A percentile compares a stretch with the other conserved stretches of the same genome.
These are phyloP conservation scores for Senna tora DNA, from an alignment of 306 rosid species.

Conservation along the genomic window DNA sequence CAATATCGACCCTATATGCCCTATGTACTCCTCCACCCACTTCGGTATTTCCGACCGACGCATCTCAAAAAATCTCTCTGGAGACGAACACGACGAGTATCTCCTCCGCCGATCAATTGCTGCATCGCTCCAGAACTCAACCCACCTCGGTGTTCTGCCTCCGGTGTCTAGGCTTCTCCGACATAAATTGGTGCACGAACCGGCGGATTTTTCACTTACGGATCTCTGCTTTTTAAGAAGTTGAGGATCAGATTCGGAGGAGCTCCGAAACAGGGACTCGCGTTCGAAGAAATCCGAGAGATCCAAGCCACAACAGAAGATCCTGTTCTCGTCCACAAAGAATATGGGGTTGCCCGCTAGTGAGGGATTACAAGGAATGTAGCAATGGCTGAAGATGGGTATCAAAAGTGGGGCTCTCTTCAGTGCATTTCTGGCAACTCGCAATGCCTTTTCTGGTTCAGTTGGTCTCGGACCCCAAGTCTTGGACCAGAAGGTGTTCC, in stretches of 20 bases:
- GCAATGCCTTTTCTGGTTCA: conserved; percentile 83
- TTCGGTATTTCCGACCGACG: conserved; percentile 56
- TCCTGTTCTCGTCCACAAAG: conserved; percentile 87
- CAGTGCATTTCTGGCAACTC: conserved; percentile 76
- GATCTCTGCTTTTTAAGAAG: conserved; percentile 74
- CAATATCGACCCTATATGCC: conserved; percentile 74
- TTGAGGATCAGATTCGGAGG: conserved; percentile 58
- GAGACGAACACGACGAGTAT: conserved; percentile 63
- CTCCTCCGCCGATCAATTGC: conserved; percentile 79
- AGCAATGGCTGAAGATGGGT: conserved; percentile 93
- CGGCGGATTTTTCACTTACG: conserved; percentile 77
- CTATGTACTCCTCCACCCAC: conserved; percentile 88
- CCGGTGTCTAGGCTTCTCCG: conserved; percentile 80
- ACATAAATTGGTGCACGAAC: conserved; percentile 60
- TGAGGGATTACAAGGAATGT: conserved; percentile 93
- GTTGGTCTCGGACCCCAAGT: conserved; percentile 86
- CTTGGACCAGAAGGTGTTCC: conserved; percentile 85
- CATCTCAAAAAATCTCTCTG: conserved; percentile 74
- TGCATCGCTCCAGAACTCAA: conserved; percentile 96
- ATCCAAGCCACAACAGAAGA: conserved; percentile 92
- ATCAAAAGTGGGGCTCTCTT: conserved; percentile 93
- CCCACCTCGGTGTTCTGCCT: conserved; percentile 93
- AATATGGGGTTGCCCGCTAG: conserved; percentile 92
- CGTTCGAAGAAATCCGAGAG: conserved; percentile 93
- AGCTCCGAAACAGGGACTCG: conserved; percentile 63